phyloP scores from a whole-genome alignment of 2,329 filamentous ascomycete genomes.

The Ceratocystis diversiconidia region DNA sequence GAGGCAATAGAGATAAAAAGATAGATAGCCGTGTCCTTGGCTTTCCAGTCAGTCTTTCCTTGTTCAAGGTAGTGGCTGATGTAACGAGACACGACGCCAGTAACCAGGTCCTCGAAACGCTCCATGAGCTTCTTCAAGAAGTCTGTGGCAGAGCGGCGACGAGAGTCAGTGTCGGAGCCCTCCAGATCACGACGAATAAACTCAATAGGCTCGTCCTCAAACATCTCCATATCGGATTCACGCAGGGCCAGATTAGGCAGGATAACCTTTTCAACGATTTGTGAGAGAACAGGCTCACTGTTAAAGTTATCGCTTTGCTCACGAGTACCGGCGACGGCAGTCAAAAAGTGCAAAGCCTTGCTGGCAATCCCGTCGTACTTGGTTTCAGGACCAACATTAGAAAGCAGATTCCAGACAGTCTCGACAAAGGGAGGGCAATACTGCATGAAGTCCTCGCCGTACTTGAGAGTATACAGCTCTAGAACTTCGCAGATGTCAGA shows the following conservation, averaged over 20 bases:
- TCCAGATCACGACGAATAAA: conserved; percentile 92
- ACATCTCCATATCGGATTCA: conserved; percentile 87
- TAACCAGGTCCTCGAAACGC: conserved; percentile 75
- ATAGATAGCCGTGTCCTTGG: conserved; percentile 96
- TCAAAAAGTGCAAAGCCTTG: conserved; percentile 87
- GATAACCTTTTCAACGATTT: conserved; percentile 92
- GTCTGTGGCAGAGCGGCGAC: conserved; percentile 82
- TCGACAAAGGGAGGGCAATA: conserved; percentile 74
- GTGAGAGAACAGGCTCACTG: conserved; percentile 59
- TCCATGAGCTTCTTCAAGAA: conserved; percentile 82
- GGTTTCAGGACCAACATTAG: conserved; percentile 69
- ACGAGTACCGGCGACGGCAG: conserved; percentile 64
- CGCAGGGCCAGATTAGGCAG: conserved; percentile 82
- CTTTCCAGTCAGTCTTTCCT: conserved; percentile 76
- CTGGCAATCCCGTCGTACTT: conserved; percentile 93
- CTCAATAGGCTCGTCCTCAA: conserved; percentile 97
- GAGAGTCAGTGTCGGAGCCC: conserved; percentile 88
- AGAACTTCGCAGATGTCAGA: conserved; percentile 86
- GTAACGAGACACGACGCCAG: conserved; percentile 73
- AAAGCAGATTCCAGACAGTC: conserved; percentile 82
- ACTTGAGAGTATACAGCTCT: conserved; percentile 85
- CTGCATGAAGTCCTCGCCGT: conserved; percentile 78
- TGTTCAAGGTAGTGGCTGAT: conserved; percentile 76
- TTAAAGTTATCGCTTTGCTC: conserved; percentile 78
- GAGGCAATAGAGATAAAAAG: conserved; percentile 89